Base-by-base conservation (phyloP, 106 monocot species). In the Alisma plantagoaquatica region DNA sequence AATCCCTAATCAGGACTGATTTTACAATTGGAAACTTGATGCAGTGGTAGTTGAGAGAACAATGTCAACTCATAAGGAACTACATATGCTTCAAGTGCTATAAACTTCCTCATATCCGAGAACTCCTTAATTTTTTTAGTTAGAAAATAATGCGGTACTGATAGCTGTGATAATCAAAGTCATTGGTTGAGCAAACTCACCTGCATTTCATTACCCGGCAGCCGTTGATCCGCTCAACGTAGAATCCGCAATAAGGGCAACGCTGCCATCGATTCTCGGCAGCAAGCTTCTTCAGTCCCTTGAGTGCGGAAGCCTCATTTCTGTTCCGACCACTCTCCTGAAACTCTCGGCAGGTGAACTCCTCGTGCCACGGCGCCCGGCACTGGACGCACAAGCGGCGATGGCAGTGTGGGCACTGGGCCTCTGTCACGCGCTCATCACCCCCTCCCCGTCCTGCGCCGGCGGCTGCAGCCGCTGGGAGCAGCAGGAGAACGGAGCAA, bases 181-280 rank as follows among this genome's bases (percentile, higher is more conserved):
- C n/a, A n/a, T n/a, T n/a, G n/a, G n/a, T n/a, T n/a, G n/a, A n/a
- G n/a, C n/a, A n/a, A n/a, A n/a, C n/a, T n/a, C n/a, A 78, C 83
- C 83, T 83, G 73, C 78, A 78, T 0, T 30, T 31, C 14, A 80
- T 71, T 53, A 51, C 54, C 51, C n/a, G 17, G 47, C 75, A 80
- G 8, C 80, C 75, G 1, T 48, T 23, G 21, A 29, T 54, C 41
- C 47, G 60, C 62, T 81, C 75, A 14, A 76, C 81, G 30, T 63
- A 60, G 47, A 68, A 67, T 16, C 44, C 54, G 63, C 75, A 75
- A 0, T 33, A 14, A 0, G 81, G 71, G 63, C 72, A 75, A 27
- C 67, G 63, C 44, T 57, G 50, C 81, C 75, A 81, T 11, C 54
- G 31, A 6, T 15, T 26, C 0, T 60, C 48, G 27, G 54, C 43